phyloP scores from a whole-genome alignment of 208 protist species.

The Leishmania aethiopica region DNA sequence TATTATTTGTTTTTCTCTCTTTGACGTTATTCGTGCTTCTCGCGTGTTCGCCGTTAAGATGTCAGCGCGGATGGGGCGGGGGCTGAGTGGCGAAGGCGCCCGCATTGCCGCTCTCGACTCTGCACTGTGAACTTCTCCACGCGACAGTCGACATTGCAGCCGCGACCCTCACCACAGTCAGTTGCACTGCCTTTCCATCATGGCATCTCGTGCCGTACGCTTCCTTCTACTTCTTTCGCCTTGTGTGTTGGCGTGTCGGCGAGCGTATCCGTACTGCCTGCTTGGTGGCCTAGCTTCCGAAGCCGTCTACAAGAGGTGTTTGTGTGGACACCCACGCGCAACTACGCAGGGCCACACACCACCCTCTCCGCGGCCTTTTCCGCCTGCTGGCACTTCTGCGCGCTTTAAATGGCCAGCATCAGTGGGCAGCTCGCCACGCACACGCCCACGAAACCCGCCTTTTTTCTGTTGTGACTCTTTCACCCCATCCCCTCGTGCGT shows the following conservation, averaged over 20 bases:
- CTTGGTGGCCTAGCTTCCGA: neutral
- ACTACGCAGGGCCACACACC: neutral
- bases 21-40: neutral
- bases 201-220: neutral
- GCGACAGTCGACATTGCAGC: neutral
- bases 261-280: neutral
- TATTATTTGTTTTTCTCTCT: neutral
- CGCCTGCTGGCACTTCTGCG: neutral
- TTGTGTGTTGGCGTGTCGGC: neutral
- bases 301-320: neutral
- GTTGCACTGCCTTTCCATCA: neutral
- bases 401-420: neutral
- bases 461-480: neutral
- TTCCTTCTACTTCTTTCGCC: neutral
- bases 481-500: neutral
- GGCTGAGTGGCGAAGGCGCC: neutral
- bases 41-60: too few species aligned
- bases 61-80: conserved; percentile 1
- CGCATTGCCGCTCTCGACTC: neutral
- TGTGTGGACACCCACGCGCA: too few species aligned
- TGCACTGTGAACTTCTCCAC: neutral
- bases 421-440: neutral
- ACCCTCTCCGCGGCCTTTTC: neutral
- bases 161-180: neutral
- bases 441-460: neutral